Base-by-base conservation (phyloP, 2,329 filamentous ascomycete genomes). In the Pseudopyricularia cyperi region DNA sequence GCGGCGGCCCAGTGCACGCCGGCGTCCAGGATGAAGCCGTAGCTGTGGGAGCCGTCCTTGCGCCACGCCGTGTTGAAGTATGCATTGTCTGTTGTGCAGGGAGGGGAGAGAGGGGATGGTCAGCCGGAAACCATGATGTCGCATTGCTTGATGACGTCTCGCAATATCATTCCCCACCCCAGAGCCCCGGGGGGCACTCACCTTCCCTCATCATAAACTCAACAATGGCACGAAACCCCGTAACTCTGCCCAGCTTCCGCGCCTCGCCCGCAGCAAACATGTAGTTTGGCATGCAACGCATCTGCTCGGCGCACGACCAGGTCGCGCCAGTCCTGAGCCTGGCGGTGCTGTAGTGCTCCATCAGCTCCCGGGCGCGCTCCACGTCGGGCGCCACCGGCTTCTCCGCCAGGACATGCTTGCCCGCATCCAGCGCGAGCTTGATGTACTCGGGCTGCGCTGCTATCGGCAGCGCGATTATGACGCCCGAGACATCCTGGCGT, bases 21-120 rank as follows among this genome's bases (percentile, higher is more conserved):
- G 14, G 79, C 84, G 60, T 90, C 86, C 2, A 90, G 76, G 52
- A 89, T 64, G 62, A 89, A 89, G 0, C 87, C 86, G 52, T 86
- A 87, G 65, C 89, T 85, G 62, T 87, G 78, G 51, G 76, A 71
- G 1, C 86, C 85, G 52, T 68, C 74, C 63, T 83, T 83, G 52
- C 87, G 79, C 87, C 65, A 79, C 26, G 67, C 57, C 3, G 76
- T 79, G 48, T 72, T 68, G 57, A 70, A 73, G 61, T 73, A 79
- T 62, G 72, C 71, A 59, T 71, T 67, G 39, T 62, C 63, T 12
- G 57, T 61, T 4, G 17, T 44, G 8, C 19, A 39, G 15, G 15
- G 12, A 39, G 12, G 2, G 2, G 14, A 15, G 15, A n/a, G 39
- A 19, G 39, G 26, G 2, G 8, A 7, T 44, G 15, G 39, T 44